Conservation (phyloP, 768 basidiomycete genomes). For the Boletus fagicola region DNA sequence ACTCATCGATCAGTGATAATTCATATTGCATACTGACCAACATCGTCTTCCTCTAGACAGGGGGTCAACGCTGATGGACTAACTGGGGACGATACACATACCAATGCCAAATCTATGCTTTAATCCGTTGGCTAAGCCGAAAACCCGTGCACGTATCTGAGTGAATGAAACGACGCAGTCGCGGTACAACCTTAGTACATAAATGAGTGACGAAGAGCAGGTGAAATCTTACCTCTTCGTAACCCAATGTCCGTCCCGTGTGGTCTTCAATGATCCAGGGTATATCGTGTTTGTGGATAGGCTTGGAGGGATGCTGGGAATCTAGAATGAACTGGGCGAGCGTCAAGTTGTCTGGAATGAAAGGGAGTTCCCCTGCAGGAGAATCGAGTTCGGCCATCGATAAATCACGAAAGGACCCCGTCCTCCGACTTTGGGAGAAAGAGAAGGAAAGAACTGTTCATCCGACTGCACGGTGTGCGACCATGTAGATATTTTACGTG, state of each 20-base stretch:
- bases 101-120: slow-evolving; percentile 34
- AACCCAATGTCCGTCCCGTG: slow-evolving; percentile 35
- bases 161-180: not conserved
- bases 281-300: slow-evolving; percentile 20
- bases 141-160: slow-evolving; percentile 37
- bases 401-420: too few species aligned
- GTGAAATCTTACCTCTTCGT: slow-evolving; percentile 35
- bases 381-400: slow-evolving; percentile 32
- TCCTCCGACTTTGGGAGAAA: not conserved
- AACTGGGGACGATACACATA: slow-evolving; percentile 17
- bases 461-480: not conserved
- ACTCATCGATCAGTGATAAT: not conserved
- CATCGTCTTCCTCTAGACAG: slow-evolving; percentile 37
- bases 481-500: not conserved
- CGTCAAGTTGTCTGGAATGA: slow-evolving; percentile 39
- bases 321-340: slow-evolving; percentile 40
- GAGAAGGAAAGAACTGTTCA: not conserved
- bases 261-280: slow-evolving; percentile 45
- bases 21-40: slow-evolving; percentile 31
- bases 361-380: slow-evolving; percentile 30
- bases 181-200: not conserved
- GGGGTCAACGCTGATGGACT: not conserved
- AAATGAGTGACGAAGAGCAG: not conserved
- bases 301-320: slow-evolving; percentile 31
- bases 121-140: slow-evolving; percentile 40